These are phyloP conservation scores for Puccinellia tenuiflora DNA, from an alignment of 176 grass and related monocot genomes.

Conservation along the genomic window DNA sequence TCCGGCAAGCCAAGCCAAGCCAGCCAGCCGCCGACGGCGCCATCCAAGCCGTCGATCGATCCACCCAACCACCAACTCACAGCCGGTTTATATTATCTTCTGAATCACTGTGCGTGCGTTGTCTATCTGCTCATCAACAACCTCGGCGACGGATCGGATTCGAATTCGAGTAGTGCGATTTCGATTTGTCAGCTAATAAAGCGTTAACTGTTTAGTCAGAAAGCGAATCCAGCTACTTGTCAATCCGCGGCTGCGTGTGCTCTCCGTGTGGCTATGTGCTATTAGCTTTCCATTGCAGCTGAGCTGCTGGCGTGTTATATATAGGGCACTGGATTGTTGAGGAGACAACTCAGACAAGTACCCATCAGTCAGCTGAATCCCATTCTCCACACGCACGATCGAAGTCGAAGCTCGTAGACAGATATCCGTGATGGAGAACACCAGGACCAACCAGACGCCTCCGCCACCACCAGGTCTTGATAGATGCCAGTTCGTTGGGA, in stretches of 20 bases:
- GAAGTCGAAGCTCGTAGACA: no score
- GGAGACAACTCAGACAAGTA: not conserved
- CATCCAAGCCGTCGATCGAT: not conserved
- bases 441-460: constrained; percentile 34
- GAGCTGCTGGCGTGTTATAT: no score
- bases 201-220: not conserved
- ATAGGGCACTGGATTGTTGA: not conserved
- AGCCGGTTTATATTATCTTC: not conserved
- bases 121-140: not conserved
- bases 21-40: constrained; percentile 1
- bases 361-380: not conserved
- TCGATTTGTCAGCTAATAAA: not conserved
- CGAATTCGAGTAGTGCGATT: not conserved
- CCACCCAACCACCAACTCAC: not conserved
- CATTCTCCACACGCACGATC: not conserved
- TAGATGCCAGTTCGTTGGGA: not conserved
- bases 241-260: not conserved
- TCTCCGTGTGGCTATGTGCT: not conserved
- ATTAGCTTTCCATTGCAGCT: no score
- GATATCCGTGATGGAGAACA: constrained; percentile 26
- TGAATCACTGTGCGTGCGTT: not conserved
- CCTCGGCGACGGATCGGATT: not conserved
- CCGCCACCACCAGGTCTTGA: constrained; percentile 21
- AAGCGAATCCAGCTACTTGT: not conserved
- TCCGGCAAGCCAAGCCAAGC: not conserved